Evolutionary conservation across 1,139 yeast species (phyloP).

Genomic region (Hyphopichia khmerensis): DNA sequence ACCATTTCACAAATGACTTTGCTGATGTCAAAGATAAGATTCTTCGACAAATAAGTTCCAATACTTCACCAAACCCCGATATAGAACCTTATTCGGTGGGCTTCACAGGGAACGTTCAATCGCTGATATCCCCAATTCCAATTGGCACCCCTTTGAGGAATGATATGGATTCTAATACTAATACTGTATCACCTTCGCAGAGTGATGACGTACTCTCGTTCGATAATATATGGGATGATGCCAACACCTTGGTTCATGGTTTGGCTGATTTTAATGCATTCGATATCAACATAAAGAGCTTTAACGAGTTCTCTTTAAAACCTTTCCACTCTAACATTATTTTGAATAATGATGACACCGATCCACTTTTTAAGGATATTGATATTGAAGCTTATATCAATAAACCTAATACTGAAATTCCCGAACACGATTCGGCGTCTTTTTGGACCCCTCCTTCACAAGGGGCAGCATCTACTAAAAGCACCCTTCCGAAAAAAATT

Average conservation of each 20-base stretch:
- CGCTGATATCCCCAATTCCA: too few species aligned
- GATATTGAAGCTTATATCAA: constrained; percentile 2
- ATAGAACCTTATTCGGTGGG: too few species aligned
- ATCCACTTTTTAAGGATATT: not conserved
- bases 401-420: not conserved
- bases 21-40: not conserved
- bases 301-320: not conserved
- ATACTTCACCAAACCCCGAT: not conserved
- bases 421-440: not conserved
- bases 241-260: constrained; percentile 3
- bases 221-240: constrained; percentile 3
- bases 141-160: too few species aligned
- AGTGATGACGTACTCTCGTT: not conserved
- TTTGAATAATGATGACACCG: not conserved
- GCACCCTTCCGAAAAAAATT: not conserved
- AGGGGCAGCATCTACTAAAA: too few species aligned
- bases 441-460: too few species aligned
- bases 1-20: not conserved
- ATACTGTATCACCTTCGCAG: too few species aligned
- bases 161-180: too few species aligned
- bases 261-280: constrained; percentile 4
- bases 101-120: too few species aligned
- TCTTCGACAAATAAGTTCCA: not conserved
- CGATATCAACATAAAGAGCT: not conserved
- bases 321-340: constrained; percentile 4